Base-by-base conservation (phyloP, 352 stramenopile species). In the Globisporangium radiosum region DNA sequence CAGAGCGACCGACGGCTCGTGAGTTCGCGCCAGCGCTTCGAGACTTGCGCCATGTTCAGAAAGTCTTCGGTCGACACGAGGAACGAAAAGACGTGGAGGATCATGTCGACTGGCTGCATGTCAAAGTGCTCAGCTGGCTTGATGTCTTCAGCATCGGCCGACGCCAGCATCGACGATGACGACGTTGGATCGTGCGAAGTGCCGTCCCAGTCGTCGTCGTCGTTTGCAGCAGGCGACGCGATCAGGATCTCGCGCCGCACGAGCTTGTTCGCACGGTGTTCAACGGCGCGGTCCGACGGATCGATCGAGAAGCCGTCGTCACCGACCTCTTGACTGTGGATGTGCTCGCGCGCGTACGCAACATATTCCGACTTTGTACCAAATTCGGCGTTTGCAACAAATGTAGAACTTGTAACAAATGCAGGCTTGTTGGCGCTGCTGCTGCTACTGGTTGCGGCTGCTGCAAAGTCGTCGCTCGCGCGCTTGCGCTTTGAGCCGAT, bases 271-370 rank as follows among this genome's bases (percentile, higher is more conserved):
- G 81, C 78, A 43, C 85, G 85, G 56, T 92, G 81, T 59, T 94
- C 85, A 11, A 94, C 85, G 1, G 82, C 82, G 5, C 85, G 80
- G 54, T 94, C 85, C 0, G 85, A 92, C 17, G 85, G 85, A 58
- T 94, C 85, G 51, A 94, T 94, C 15, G 82, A 91, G 54, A 92
- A 90, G 4, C 80, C 82, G 66, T 94, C 85, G 40, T 94, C 85
- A 2, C 81, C 85, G 17, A 73, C 62, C 69, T 92, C 82, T 59
- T 92, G 82, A 61, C 70, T 90, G 61, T 92, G 80, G 17, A 92
- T 71, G 48, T 92, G 82, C 62, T 92, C 82, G 39, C 82, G 68
- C 11, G 82, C 76, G 63, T 92, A 92, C 13, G 78, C 82, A 52
- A 90, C 78, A 54, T 85, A 90, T 52, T 78, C 68, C 55, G 63